These are phyloP conservation scores for Pilaira anomala DNA, from an alignment of 192 early-diverging fungal genomes.

Conservation along the genomic window DNA sequence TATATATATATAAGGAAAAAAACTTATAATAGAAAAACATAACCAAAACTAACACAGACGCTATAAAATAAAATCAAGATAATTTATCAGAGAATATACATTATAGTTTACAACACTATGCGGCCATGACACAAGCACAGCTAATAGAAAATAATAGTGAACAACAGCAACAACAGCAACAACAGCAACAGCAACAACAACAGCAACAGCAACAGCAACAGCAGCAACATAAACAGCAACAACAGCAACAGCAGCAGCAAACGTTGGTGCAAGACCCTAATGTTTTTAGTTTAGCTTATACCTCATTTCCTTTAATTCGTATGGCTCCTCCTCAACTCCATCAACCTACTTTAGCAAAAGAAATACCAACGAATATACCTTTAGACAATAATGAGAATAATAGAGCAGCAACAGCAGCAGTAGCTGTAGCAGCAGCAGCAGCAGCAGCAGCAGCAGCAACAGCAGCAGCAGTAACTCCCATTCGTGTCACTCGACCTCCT, in stretches of 20 bases:
- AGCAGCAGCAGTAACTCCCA: conserved; percentile 10
- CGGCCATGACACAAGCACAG: conserved; percentile 10
- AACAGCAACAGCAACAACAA: not conserved
- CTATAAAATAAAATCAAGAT: conserved; percentile 6
- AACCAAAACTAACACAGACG: not conserved
- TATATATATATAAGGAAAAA: not conserved
- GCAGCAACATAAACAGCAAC: not conserved
- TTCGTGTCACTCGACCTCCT: conserved; percentile 51
- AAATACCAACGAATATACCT: not conserved
- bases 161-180: not conserved
- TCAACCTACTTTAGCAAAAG: conserved; percentile 17
- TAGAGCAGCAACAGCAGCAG: no score
- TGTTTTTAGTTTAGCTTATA: not conserved
- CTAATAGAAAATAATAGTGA: not conserved
- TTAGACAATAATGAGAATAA: not conserved
- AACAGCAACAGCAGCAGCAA: not conserved
- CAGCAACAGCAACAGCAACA: not conserved
- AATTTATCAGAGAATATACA: conserved; percentile 16
- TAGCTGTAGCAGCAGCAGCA: no score
- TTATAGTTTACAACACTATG: conserved; percentile 4
- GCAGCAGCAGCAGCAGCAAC: no score
- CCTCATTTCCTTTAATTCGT: not conserved
- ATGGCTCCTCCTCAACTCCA: conserved; percentile 19
- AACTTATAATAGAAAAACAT: not conserved
- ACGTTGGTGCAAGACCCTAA: not conserved